Base-by-base conservation (phyloP, 2,329 filamentous ascomycete species). In the Talaromyces sp. region DNA sequence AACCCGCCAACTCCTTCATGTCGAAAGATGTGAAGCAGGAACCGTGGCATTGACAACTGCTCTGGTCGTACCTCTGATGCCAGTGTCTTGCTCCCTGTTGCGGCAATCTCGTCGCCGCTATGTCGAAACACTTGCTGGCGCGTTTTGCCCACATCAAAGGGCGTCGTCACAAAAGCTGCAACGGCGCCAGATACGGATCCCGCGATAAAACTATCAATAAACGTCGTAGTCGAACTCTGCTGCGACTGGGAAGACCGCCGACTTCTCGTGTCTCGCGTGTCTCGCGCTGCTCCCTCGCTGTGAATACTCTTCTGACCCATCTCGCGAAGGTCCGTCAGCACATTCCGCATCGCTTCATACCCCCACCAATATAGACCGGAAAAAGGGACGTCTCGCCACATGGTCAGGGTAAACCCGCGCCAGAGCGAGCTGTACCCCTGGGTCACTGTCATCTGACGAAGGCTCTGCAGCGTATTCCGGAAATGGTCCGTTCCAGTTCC, bases 281-380 rank as follows among this genome's bases (percentile, higher is more conserved):
- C 82, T 84, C 65, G 60, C 53, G 61, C 8, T 8, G 61, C 8
- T 8, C 41, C 11, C 48, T 31, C 31, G 19, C 5, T 48, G 41
- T 58, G 38, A 17, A 51, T 57, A 19, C 41, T 50, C 48, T 56
- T 38, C n/a, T 68, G 63, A 4, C 70, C 70, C 82, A 84, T 64
- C 59, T 78, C 75, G 53, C 92, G 86, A 54, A 85, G 76, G 66
- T 92, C 87, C 1, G 87, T 88, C 60, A 97, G 76, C 57, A 79
- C 78, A 26, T 87, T 85, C 57, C 92, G 86, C 59, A 93, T 87
- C 19, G 85, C 86, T 78, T 99, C 94, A 72, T 99, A 99, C 12
- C 94, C 93, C 87, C 90, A 95, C 94, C 94, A 99, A 79, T 99
- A 99, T 51, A 99, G 84, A 3, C 90, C 94, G 0, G 93, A 97